Conservation (phyloP, 148 eudicot genomes). For the Rhododendron mucronatum region DNA sequence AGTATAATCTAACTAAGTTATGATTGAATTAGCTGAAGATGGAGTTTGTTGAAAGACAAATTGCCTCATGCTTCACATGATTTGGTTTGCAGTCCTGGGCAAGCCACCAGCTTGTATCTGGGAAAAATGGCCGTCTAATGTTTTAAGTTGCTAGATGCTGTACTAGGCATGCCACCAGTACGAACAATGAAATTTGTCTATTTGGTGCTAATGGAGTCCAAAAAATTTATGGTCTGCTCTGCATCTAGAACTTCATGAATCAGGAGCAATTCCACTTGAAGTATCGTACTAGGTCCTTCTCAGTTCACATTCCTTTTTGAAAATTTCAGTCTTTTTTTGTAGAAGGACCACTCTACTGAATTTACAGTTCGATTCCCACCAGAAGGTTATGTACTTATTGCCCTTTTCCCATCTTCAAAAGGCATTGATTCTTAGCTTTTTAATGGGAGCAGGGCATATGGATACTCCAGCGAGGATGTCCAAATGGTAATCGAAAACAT, state of each 20-base stretch:
- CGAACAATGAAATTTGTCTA: not conserved
- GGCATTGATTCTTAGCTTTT: slow-evolving; percentile 14
- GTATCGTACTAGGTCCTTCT: not conserved
- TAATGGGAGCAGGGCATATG: slow-evolving; percentile 68
- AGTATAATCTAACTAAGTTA: not conserved
- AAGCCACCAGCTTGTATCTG: not conserved
- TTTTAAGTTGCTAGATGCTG: not conserved
- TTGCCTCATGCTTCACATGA: not conserved
- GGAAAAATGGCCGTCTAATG: not conserved
- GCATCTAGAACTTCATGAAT: not conserved
- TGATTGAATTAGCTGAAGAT: not conserved
- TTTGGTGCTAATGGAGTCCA: not conserved
- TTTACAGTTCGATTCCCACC: not conserved
- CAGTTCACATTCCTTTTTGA: not conserved
- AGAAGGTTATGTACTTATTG: slow-evolving; percentile 9
- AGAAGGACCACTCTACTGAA: not conserved
- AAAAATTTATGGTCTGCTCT: not conserved
- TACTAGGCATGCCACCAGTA: not conserved
- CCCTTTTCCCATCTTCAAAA: slow-evolving; percentile 12
- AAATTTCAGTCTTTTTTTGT: not conserved
- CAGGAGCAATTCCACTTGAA: not conserved
- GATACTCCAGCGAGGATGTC: slow-evolving; percentile 99
- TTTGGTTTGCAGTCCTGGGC: not conserved
- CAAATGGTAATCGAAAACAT: slow-evolving; percentile 98
- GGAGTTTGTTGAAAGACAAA: not conserved